phyloP scores from a whole-genome alignment of 2,329 filamentous ascomycete species.

The Aureobasidium sp. region DNA sequence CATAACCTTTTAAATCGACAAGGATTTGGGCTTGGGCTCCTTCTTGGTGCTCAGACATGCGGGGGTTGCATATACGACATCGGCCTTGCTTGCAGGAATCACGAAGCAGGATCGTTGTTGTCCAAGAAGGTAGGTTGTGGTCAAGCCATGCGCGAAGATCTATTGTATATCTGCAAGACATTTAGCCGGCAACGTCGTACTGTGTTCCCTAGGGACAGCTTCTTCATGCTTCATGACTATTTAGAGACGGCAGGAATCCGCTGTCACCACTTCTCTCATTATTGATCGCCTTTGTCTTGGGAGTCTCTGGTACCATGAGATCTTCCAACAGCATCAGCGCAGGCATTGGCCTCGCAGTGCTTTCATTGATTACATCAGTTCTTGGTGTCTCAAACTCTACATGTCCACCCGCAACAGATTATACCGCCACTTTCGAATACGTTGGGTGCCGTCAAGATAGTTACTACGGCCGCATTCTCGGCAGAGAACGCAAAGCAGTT shows the following conservation, averaged over 20 bases:
- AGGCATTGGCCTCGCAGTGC: not conserved
- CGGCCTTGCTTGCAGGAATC: no score
- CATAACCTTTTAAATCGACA: not conserved
- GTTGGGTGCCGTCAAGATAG: not conserved
- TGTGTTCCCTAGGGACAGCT: not conserved
- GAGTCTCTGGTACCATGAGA: not conserved
- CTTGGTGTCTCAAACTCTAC: not conserved
- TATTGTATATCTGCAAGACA: not conserved
- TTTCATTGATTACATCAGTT: not conserved
- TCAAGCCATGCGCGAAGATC: not conserved
- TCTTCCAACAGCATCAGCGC: not conserved
- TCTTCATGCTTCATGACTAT: not conserved
- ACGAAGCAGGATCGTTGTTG: not conserved
- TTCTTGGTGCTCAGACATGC: not conserved
- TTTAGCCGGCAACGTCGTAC: not conserved
- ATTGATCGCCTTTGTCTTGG: not conserved
- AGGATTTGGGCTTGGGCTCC: not conserved
- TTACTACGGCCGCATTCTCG: constrained; percentile 2
- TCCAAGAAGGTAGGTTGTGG: not conserved
- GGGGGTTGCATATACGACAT: not conserved
- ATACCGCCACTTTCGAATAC: not conserved
- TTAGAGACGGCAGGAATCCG: not conserved
- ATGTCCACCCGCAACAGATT: not conserved
- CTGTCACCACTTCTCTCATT: not conserved
- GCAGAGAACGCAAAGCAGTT: constrained; percentile 4